Conservation (phyloP, 805 yeast genomes). For the Kluyveromyces aestuarii region DNA sequence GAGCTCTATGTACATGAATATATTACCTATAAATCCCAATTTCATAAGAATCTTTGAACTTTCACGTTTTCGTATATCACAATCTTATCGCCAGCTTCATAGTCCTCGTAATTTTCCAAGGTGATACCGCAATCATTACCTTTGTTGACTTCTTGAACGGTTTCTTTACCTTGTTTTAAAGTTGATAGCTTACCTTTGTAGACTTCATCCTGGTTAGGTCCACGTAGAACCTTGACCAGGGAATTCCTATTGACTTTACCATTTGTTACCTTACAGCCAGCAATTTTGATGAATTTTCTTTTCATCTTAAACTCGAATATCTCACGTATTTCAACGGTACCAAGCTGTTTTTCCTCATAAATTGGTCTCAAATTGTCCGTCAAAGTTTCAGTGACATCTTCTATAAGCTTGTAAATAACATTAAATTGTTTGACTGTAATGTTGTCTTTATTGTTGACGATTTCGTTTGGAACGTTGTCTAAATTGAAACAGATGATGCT, state of each 20-base stretch:
- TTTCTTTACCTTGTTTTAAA: slow-evolving; percentile 75
- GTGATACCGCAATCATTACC: slow-evolving; percentile 89
- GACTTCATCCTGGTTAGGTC: slow-evolving; percentile 31
- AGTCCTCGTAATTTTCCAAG: slow-evolving; percentile 53
- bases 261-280: slow-evolving; percentile 74
- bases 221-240: slow-evolving; percentile 48
- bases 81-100: slow-evolving; percentile 66
- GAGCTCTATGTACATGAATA: background rate
- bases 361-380: slow-evolving; percentile 54
- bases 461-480: slow-evolving; percentile 50
- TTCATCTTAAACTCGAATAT: slow-evolving; percentile 61
- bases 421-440: slow-evolving; percentile 55
- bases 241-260: slow-evolving; percentile 61
- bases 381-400: slow-evolving; percentile 63
- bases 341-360: slow-evolving; percentile 53
- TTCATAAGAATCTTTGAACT: slow-evolving; percentile 43
- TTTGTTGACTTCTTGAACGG: slow-evolving; percentile 64
- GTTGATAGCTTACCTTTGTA: slow-evolving; percentile 58
- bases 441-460: slow-evolving; percentile 45
- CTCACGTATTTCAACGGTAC: slow-evolving; percentile 61
- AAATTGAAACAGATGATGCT: slow-evolving; percentile 72
- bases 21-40: slow-evolving; percentile 4
- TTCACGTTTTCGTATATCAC: slow-evolving; percentile 62
- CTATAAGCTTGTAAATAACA: slow-evolving; percentile 82
- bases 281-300: slow-evolving; percentile 52